Percentiles rank a stretch among this genome's conserved stretches.
Conservation (phyloP, 495 filamentous ascomycete species). For the Aspergillus saccharolyticus region DNA sequence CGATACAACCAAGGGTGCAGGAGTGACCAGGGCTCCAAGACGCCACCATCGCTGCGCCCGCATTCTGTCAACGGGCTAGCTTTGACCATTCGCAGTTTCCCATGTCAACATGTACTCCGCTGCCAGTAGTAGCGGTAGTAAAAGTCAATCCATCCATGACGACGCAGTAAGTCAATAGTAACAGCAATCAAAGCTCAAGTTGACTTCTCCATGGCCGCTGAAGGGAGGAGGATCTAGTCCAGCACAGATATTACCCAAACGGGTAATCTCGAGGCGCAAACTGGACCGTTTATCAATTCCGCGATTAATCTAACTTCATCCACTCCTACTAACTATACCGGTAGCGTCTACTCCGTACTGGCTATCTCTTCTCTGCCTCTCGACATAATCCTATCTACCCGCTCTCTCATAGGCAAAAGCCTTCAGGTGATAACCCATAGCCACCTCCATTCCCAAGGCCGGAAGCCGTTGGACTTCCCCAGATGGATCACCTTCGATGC, state of each 20-base stretch:
- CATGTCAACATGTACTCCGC: neutral
- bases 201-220: too few species aligned
- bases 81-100: conserved; percentile 1
- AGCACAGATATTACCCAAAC: neutral
- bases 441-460: conserved; percentile 11
- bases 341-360: neutral
- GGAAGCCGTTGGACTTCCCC: conserved; percentile 13
- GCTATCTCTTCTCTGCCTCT: too few species aligned
- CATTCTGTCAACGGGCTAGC: neutral
- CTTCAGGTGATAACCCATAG: conserved; percentile 4
- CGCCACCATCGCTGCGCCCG: conserved; percentile 13
- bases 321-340: neutral
- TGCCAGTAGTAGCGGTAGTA: neutral
- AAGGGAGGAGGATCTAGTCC: neutral
- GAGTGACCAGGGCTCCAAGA: conserved; percentile 14
- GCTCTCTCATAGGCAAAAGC: neutral
- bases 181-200: neutral
- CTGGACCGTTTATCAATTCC: neutral
- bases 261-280: neutral
- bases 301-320: neutral
- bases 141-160: neutral
- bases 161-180: neutral
- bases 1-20: conserved; percentile 16
- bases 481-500: conserved; percentile 12
- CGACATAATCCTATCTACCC: neutral